A percentile compares a stretch with the other conserved stretches of the same genome.
phyloP scores from a whole-genome alignment of 2,329 filamentous ascomycete genomes.

The Ceratocystis eucalypticola region DNA sequence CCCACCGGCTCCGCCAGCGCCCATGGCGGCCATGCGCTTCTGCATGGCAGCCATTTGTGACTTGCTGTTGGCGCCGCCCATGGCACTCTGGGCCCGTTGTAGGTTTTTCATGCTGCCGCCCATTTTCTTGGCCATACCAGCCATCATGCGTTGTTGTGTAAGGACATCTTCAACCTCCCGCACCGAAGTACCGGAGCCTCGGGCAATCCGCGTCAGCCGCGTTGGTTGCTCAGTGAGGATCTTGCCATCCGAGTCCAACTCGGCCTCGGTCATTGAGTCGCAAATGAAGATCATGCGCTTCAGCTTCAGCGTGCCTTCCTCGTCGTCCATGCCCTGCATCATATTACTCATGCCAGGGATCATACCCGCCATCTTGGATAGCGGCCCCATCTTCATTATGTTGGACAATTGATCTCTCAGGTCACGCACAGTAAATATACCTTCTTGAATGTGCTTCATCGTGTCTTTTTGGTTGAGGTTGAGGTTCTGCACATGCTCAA shows the following conservation, averaged over 20 bases:
- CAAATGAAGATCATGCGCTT: slow-evolving; percentile 99
- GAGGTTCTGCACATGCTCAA: slow-evolving; percentile 91
- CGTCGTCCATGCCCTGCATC: slow-evolving; percentile 94
- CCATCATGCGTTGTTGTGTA: slow-evolving; percentile 99
- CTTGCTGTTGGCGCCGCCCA: slow-evolving; percentile 73
- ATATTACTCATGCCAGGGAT: slow-evolving; percentile 88
- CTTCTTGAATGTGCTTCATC: slow-evolving; percentile 96
- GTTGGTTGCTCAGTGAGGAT: slow-evolving; percentile 85
- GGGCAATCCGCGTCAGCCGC: slow-evolving; percentile 81
- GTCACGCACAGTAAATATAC: slow-evolving; percentile 90
- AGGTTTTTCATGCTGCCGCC: slow-evolving; percentile 96
- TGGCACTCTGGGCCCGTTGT: slow-evolving; percentile 79
- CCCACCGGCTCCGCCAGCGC: slow-evolving; percentile 52
- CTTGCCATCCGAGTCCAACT: slow-evolving; percentile 90
- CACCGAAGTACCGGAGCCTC: slow-evolving; percentile 80
- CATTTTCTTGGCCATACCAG: slow-evolving; percentile 98
- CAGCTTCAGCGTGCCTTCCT: slow-evolving; percentile 83
- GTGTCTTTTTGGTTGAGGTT: slow-evolving; percentile 97
- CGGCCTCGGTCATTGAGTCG: slow-evolving; percentile 93
- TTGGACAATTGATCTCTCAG: slow-evolving; percentile 90
- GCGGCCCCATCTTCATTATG: slow-evolving; percentile 98
- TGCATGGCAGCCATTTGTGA: slow-evolving; percentile 93
- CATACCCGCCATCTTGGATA: slow-evolving; percentile 98
- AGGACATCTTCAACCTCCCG: slow-evolving; percentile 88
- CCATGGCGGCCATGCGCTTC: slow-evolving; percentile 94